These are phyloP conservation scores for Phytophthora vignae DNA, from an alignment of 352 stramenopile species.

Conservation along the genomic window DNA sequence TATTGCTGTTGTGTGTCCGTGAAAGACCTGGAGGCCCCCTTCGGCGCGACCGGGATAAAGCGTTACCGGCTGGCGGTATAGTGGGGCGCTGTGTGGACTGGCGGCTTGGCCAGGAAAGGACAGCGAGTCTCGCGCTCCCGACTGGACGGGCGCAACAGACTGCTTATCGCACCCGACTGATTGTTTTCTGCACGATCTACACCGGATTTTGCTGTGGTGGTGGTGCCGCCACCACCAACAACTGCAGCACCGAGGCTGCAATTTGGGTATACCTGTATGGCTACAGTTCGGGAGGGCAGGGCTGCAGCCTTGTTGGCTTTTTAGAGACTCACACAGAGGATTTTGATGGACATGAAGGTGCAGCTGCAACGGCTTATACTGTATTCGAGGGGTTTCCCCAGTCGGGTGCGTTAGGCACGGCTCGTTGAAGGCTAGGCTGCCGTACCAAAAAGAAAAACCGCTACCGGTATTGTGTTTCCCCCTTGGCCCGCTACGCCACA, in stretches of 20 bases:
- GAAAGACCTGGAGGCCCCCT: constrained; percentile 22
- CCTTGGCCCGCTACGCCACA: too few relatives aligned
- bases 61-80: constrained; percentile 11
- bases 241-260: background rate
- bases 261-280: background rate
- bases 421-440: constrained; percentile 15
- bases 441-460: constrained; percentile 20
- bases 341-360: background rate
- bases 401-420: constrained; percentile 12
- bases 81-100: constrained; percentile 14
- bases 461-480: background rate
- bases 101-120: background rate
- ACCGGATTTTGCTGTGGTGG: constrained; percentile 12
- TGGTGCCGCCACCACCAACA: background rate
- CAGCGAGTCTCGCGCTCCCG: constrained; percentile 1
- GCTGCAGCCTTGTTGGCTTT: background rate
- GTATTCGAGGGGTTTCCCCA: background rate
- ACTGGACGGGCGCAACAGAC: background rate
- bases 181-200: constrained; percentile 7
- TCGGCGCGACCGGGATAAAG: too few relatives aligned
- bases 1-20: constrained; percentile 37
- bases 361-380: constrained; percentile 2
- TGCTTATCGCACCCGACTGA: background rate
- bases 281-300: background rate
- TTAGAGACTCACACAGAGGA: background rate